Conservation (phyloP, 192 early-diverging fungal species). For the Coemansia sp. region DNA sequence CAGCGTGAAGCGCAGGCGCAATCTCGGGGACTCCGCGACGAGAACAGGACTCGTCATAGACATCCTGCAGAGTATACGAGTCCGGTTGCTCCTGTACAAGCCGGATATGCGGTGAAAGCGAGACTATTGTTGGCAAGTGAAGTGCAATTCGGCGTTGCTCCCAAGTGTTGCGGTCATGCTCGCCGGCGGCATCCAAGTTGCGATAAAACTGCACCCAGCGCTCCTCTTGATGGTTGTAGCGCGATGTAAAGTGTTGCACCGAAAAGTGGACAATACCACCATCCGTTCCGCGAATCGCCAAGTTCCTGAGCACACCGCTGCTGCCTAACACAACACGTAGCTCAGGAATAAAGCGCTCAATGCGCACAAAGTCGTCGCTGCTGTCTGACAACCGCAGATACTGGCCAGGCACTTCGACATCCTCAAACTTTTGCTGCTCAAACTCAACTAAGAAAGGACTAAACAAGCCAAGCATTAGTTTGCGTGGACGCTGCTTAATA, state of each 20-base stretch:
- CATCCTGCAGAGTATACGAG: slow-evolving; percentile 84
- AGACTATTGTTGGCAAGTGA: slow-evolving; percentile 90
- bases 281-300: slow-evolving; percentile 90
- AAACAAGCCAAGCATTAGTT: slow-evolving; percentile 81
- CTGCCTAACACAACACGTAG: slow-evolving; percentile 81
- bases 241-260: slow-evolving; percentile 90
- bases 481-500: slow-evolving; percentile 77
- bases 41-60: slow-evolving; percentile 88
- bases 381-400: slow-evolving; percentile 81
- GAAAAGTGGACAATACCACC: slow-evolving; percentile 87
- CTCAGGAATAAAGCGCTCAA: slow-evolving; percentile 91
- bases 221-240: slow-evolving; percentile 91
- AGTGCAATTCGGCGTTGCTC: slow-evolving; percentile 76
- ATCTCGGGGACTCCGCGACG: slow-evolving; percentile 76
- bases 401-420: slow-evolving; percentile 98
- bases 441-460: slow-evolving; percentile 95
- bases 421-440: slow-evolving; percentile 98
- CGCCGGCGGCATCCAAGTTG: slow-evolving; percentile 84
- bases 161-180: slow-evolving; percentile 65
- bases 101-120: slow-evolving; percentile 87
- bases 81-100: slow-evolving; percentile 91
- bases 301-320: slow-evolving; percentile 68
- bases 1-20: slow-evolving; percentile 80
- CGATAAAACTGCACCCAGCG: slow-evolving; percentile 93
- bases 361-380: slow-evolving; percentile 89